These are phyloP conservation scores for Trichocomaceae sp. DNA, from an alignment of 2,329 filamentous ascomycete genomes.

Conservation along the genomic window DNA sequence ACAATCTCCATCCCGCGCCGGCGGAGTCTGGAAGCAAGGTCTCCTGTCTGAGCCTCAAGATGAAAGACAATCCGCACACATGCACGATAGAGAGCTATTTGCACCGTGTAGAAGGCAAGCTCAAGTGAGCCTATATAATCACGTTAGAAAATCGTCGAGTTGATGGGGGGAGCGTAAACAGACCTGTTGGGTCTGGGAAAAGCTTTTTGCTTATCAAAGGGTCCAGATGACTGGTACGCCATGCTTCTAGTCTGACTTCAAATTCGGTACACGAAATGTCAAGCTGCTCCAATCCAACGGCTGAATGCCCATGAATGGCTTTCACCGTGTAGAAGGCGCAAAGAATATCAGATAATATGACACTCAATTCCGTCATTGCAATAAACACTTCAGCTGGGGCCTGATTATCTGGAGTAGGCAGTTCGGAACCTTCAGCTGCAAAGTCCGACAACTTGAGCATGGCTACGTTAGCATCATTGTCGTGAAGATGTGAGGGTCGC, in stretches of 20 bases:
- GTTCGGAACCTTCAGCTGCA: not conserved
- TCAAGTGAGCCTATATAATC: slow-evolving; percentile 1
- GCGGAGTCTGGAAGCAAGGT: not conserved
- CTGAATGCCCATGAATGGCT: not conserved
- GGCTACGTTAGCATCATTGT: not conserved
- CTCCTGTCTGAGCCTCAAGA: not conserved
- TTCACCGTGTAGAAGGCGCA: not conserved
- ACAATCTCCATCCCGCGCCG: not conserved
- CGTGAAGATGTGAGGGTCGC: not conserved
- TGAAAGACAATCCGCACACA: slow-evolving; percentile 2
- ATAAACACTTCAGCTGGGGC: slow-evolving; percentile 1
- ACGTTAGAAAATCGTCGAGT: not conserved
- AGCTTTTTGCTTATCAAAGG: not conserved
- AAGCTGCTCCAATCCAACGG: not conserved
- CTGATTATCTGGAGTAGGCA: not conserved
- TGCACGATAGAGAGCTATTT: slow-evolving; percentile 3
- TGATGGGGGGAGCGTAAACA: not conserved
- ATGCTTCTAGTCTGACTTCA: not conserved
- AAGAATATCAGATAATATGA: slow-evolving; percentile 1
- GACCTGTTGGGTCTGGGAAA: not conserved
- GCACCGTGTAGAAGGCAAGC: not conserved
- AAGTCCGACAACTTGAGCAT: not conserved
- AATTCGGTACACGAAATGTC: not conserved
- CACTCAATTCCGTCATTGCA: slow-evolving; percentile 1
- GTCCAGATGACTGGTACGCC: slow-evolving; percentile 1